phyloP scores from a whole-genome alignment of 208 protist genomes.

The Crithidia mellificae region DNA sequence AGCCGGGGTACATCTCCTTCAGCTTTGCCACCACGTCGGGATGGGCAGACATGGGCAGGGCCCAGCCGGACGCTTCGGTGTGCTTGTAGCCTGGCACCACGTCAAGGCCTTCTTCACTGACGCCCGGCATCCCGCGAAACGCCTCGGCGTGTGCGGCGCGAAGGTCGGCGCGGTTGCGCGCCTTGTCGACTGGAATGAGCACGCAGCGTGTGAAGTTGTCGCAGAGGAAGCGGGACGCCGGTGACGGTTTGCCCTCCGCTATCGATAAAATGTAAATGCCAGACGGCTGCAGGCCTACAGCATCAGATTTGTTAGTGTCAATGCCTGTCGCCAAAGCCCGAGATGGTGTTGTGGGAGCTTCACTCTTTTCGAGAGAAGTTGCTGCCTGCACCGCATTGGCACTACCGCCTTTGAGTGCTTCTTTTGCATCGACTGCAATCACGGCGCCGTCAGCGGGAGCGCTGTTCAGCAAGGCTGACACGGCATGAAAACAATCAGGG shows the following conservation, averaged over 20 bases:
- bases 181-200: slow-evolving; percentile 41
- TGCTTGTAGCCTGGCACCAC: slow-evolving; percentile 50
- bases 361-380: too few species aligned
- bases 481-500: slow-evolving; percentile 9
- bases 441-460: neutral
- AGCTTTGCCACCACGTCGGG: slow-evolving; percentile 31
- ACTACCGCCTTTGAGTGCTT: too few species aligned
- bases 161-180: slow-evolving; percentile 34
- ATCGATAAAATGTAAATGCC: neutral
- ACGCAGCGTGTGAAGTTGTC: slow-evolving; percentile 37
- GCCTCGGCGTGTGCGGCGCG: slow-evolving; percentile 21
- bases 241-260: slow-evolving; percentile 28
- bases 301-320: neutral
- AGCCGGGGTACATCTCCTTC: slow-evolving; percentile 28
- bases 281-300: neutral
- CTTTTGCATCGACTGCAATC: too few species aligned
- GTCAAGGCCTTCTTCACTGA: slow-evolving; percentile 30
- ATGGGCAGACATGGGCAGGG: slow-evolving; percentile 40
- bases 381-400: neutral
- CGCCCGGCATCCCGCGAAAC: neutral
- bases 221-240: slow-evolving; percentile 51
- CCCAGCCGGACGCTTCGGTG: slow-evolving; percentile 41
- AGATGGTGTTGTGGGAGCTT: neutral
- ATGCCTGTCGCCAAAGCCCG: neutral
- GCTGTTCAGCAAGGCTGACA: slow-evolving; percentile 3